These are phyloP conservation scores for Camellia japonica DNA, from an alignment of 148 eudicot genomes.

Conservation along the genomic window DNA sequence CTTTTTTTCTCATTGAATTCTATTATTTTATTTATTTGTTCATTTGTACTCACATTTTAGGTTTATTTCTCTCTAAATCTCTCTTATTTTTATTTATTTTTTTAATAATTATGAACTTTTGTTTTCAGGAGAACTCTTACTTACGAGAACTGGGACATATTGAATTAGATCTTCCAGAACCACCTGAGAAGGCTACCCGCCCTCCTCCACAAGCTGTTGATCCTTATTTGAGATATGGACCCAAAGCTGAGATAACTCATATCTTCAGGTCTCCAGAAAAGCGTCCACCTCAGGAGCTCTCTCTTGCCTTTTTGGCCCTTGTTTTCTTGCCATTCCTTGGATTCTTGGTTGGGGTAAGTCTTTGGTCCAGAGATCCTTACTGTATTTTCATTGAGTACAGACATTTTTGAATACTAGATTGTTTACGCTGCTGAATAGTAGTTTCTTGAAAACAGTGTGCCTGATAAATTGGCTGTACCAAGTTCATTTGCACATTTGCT, in stretches of 20 bases:
- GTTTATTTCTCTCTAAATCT: neutral
- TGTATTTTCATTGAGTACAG: neutral
- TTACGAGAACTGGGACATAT: slow-evolving; percentile 64
- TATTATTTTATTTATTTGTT: neutral
- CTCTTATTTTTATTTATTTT: neutral
- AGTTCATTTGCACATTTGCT: neutral
- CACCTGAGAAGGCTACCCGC: slow-evolving; percentile 87
- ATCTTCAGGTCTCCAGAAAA: slow-evolving; percentile 85
- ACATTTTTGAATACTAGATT: neutral
- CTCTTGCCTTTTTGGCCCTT: slow-evolving; percentile 74
- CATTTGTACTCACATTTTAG: neutral
- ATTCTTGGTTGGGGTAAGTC: slow-evolving; percentile 83
- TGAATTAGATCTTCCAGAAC: slow-evolving; percentile 83
- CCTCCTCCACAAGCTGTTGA: slow-evolving; percentile 80
- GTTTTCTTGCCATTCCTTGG: slow-evolving; percentile 74
- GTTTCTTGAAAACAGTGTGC: neutral
- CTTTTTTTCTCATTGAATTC: neutral
- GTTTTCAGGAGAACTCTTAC: slow-evolving; percentile 85
- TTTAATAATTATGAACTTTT: slow-evolving; percentile 11
- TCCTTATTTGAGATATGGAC: slow-evolving; percentile 72
- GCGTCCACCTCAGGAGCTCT: slow-evolving; percentile 71
- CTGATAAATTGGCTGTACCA: neutral
- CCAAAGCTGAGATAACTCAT: slow-evolving; percentile 88
- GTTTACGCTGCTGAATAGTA: neutral
- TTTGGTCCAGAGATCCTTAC: neutral